Evolutionary conservation across 345 rosid species (phyloP).

Genomic region (Eucalyptus microcorys): DNA sequence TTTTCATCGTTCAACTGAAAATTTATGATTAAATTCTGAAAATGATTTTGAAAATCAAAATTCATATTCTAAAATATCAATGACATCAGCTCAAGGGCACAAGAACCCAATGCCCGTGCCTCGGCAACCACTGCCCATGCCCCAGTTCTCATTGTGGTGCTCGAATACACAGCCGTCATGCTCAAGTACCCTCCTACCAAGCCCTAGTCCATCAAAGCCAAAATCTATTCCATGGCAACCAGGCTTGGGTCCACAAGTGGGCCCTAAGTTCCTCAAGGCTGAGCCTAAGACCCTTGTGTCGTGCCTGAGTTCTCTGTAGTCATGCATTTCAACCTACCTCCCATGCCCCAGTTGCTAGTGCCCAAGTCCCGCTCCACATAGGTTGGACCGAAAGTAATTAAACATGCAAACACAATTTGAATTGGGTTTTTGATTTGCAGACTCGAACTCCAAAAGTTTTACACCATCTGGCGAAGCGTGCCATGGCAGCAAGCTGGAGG

Average conservation of each 20-base stretch:
- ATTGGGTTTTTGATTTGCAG: not conserved
- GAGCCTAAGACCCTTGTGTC: rapidly evolving
- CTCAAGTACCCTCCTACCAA: rapidly evolving
- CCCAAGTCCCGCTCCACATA: not conserved
- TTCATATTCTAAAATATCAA: not conserved
- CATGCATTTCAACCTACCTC: not conserved
- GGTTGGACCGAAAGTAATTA: too few species aligned
- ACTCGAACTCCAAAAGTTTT: not conserved
- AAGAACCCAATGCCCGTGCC: rapidly evolving
- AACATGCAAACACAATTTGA: too few species aligned
- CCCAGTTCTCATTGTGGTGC: not conserved
- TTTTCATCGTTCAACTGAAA: rapidly evolving
- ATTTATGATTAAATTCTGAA: not conserved
- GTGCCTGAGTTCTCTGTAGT: rapidly evolving
- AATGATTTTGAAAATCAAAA: not conserved
- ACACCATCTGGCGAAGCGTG: rapidly evolving
- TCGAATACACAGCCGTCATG: rapidly evolving
- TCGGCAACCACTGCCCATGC: rapidly evolving
- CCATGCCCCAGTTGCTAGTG: not conserved
- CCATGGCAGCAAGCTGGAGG: rapidly evolving
- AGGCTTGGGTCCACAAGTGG: not conserved
- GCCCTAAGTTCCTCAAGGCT: not conserved
- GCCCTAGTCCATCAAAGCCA: not conserved
- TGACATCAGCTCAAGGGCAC: not conserved
- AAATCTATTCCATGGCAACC: not conserved